These are phyloP conservation scores for Gilbertella persicaria DNA, from an alignment of 371 early-diverging fungal genomes.

Conservation along the genomic window DNA sequence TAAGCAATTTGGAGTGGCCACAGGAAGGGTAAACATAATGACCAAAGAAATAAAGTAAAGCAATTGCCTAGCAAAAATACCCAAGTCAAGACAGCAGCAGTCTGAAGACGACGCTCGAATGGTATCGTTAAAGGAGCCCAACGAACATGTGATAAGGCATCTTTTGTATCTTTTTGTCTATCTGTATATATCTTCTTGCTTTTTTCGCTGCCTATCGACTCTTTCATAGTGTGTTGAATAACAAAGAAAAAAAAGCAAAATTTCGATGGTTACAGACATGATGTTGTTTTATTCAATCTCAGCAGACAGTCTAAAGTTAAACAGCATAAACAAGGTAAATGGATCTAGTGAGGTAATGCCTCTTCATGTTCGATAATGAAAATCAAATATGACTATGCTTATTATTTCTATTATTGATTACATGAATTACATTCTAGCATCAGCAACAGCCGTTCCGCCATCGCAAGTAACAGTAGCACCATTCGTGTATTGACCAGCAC, in stretches of 20 bases:
- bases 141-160: slow-evolving; percentile 24
- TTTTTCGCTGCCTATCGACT: too few species aligned
- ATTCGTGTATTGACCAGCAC: slow-evolving; percentile 81
- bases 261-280: too few species aligned
- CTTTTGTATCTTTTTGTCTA: background rate
- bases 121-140: slow-evolving; percentile 77
- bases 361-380: too few species aligned
- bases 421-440: slow-evolving; percentile 1
- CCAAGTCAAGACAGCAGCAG: slow-evolving; percentile 66
- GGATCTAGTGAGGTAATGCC: too few species aligned
- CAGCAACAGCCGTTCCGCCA: slow-evolving; percentile 65
- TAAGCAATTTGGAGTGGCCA: slow-evolving; percentile 68
- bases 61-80: slow-evolving; percentile 57
- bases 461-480: slow-evolving; percentile 86
- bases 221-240: too few species aligned
- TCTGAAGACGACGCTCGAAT: slow-evolving; percentile 72
- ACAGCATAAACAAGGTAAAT: too few species aligned
- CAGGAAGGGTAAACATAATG: slow-evolving; percentile 40
- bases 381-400: too few species aligned
- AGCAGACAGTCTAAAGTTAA: too few species aligned
- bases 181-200: background rate
- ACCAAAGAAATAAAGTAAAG: slow-evolving; percentile 46
- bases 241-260: too few species aligned
- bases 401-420: background rate
- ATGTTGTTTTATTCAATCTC: too few species aligned